Evolutionary conservation across 2,329 filamentous ascomycete genomes (phyloP), one percentile per base, ranked within the genome.

Genomic region (Neurospora sp.): DNA sequence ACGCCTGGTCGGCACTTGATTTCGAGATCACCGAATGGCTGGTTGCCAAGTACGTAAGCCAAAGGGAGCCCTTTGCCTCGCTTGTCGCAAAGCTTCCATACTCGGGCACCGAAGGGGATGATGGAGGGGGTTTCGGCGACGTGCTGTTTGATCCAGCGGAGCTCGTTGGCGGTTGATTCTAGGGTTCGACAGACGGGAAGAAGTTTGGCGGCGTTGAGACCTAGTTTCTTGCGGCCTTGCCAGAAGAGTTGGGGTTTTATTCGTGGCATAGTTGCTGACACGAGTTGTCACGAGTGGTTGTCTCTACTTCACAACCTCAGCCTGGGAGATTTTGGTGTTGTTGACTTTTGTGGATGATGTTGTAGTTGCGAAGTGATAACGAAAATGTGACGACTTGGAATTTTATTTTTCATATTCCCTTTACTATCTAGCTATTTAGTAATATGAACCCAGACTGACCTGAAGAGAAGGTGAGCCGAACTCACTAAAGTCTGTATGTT

Each of bases 11-110:
- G 84, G 77, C 94, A 97, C 69, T 85, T 81, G 66, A 99, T 91
- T 58, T 97, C 91, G 17, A 98, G 81, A 4, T 88, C 82, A 0
- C 94, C 95, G 80, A 99, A 98, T 1, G 91, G 96, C 78, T 97
- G 93, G 5, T 90, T 89, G 3, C 93, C 93, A 1, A 99, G 82
- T 28, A 98, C 85, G 78, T 98, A 98, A 79, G 98, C 96, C 40
- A 99, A 81, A 1, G 96, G 96, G 70, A 89, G 86, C 1, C 93
- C 93, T 9, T 78, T 79, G 9, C 85, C 83, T 40, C 89, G 82
- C 67, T 81, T 79, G 4, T 78, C 78, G 72, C 86, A 88, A 7
- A 89, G 78, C 1, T 73, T 52, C 68, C 70, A 72, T 1, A 71
- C 69, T 67, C 67, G 69, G n/a, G 70, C 70, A 69, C 38, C 71